Evolutionary conservation across 192 early-diverging fungal genomes (phyloP).

Genomic region (Phycomyces nitens): DNA sequence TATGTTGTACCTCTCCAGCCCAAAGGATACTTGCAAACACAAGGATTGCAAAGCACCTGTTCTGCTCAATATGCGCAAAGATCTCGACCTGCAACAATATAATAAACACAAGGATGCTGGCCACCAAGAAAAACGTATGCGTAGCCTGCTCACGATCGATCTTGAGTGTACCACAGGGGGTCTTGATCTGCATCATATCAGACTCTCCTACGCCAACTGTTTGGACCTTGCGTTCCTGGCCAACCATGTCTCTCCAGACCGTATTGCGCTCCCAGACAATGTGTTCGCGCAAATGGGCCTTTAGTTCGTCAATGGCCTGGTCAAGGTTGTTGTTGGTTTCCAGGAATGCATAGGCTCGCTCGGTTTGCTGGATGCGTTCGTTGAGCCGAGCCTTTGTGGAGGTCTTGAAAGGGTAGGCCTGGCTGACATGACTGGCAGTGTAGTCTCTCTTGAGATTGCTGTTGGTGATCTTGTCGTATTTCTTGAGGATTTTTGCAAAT

Average conservation of each 20-base stretch:
- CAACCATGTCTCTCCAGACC: conserved; percentile 96
- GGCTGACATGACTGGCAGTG: conserved; percentile 59
- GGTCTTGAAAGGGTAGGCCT: conserved; percentile 66
- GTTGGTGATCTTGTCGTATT: conserved; percentile 93
- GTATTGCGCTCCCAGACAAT: conserved; percentile 97
- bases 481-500: conserved; percentile 94
- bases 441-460: conserved; percentile 69
- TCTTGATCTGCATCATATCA: conserved; percentile 33
- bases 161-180: conserved; percentile 47
- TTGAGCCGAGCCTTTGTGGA: conserved; percentile 61
- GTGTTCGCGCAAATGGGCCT: conserved; percentile 79
- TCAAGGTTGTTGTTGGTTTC: conserved; percentile 58
- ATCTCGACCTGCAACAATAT: conserved; percentile 53
- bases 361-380: conserved; percentile 57
- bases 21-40: conserved; percentile 87
- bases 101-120: conserved; percentile 59
- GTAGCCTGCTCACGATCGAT: conserved; percentile 45
- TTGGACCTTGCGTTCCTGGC: conserved; percentile 75
- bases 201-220: conserved; percentile 56
- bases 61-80: conserved; percentile 74
- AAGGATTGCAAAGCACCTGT: conserved; percentile 89
- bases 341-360: conserved; percentile 63
- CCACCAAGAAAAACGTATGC: conserved; percentile 35
- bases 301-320: conserved; percentile 69
- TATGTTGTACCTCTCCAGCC: conserved; percentile 76